Conservation (phyloP, 768 basidiomycete species). For the Butyriboletus loyo region DNA sequence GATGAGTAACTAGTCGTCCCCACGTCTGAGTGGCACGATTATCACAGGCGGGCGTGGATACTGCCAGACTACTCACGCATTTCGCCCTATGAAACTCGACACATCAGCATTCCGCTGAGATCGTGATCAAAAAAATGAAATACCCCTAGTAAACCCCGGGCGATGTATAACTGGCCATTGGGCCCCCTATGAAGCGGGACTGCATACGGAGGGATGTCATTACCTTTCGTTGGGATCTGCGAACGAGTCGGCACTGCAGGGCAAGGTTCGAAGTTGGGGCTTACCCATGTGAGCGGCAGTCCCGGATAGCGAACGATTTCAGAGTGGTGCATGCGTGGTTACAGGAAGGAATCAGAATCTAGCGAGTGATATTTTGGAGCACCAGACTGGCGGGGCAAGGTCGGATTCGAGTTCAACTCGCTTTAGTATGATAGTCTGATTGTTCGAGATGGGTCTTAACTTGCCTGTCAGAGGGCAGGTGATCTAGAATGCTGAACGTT, state of each 20-base stretch:
- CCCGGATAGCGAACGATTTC: neutral
- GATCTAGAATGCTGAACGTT: neutral
- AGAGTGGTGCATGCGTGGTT: conserved; percentile 3
- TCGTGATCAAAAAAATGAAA: neutral
- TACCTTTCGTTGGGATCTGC: conserved; percentile 16
- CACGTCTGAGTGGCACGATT: conserved; percentile 6
- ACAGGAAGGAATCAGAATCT: too few relatives aligned
- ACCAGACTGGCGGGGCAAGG: neutral
- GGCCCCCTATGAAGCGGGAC: conserved; percentile 9
- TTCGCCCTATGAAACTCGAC: conserved; percentile 12
- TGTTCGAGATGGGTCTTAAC: neutral
- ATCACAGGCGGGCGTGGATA: neutral
- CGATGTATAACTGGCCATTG: conserved; percentile 16
- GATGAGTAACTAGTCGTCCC: conserved; percentile 13
- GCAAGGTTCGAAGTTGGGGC: neutral
- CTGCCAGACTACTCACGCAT: conserved; percentile 8
- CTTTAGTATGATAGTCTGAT: neutral
- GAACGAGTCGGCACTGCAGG: neutral
- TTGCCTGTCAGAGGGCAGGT: too few relatives aligned
- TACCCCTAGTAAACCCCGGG: conserved; percentile 16
- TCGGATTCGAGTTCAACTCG: neutral
- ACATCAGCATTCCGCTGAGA: conserved; percentile 2
- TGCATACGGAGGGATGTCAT: conserved; percentile 19
- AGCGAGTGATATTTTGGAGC: too few relatives aligned
- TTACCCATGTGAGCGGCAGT: conserved; percentile 18